These are phyloP conservation scores for Agroathelia rolfsii DNA, from an alignment of 1,284 basidiomycete species.

Conservation along the genomic window DNA sequence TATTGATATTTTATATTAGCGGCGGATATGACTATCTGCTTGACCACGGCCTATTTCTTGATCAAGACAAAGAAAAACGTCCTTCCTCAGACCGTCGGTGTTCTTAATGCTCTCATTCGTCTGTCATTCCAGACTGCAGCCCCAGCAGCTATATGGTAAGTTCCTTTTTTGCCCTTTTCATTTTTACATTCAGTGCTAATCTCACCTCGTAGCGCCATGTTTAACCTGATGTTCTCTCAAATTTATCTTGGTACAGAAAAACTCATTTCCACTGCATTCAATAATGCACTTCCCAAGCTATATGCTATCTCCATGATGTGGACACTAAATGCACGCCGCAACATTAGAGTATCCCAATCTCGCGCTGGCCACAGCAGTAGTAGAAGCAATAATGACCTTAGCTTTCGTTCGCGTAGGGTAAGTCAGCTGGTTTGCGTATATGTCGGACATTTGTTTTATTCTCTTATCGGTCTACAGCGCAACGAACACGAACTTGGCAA, in stretches of 20 bases:
- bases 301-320: conserved; percentile 10
- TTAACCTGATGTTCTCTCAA: conserved; percentile 8
- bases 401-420: too few species aligned
- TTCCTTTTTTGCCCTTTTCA: conserved; percentile 4
- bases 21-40: conserved; percentile 21
- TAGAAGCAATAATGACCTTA: too few species aligned
- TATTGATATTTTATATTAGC: conserved; percentile 12
- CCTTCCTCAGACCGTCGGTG: conserved; percentile 20
- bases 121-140: conserved; percentile 25
- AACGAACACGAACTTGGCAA: too few species aligned
- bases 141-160: conserved; percentile 25
- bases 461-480: too few species aligned
- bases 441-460: too few species aligned
- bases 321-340: conserved; percentile 8
- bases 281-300: conserved; percentile 6
- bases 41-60: conserved; percentile 21
- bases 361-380: too few species aligned
- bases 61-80: conserved; percentile 20
- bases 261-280: conserved; percentile 1
- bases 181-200: conserved; percentile 8
- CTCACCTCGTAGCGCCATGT: conserved; percentile 8
- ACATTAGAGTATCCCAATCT: too few species aligned
- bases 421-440: too few species aligned
- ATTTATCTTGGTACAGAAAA: neutral
- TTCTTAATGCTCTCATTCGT: conserved; percentile 23